Evolutionary conservation across 495 filamentous ascomycete genomes (phyloP).

Genomic region (Penicillium samsonianum): DNA sequence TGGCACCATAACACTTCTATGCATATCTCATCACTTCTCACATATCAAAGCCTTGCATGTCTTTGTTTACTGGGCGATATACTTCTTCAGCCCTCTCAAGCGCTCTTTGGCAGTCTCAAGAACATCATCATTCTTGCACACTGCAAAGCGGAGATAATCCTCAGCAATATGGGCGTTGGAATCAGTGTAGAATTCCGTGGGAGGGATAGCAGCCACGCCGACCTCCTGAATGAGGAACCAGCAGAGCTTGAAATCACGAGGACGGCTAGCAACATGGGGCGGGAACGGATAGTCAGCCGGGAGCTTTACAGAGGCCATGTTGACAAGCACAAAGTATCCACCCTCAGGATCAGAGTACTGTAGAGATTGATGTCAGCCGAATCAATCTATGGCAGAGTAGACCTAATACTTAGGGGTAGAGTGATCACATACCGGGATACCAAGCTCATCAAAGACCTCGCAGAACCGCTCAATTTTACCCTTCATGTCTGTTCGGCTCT

Average conservation of each 20-base stretch:
- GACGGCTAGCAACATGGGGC: constrained; percentile 76
- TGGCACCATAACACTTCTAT: not conserved
- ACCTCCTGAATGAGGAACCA: constrained; percentile 98
- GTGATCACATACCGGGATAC: constrained; percentile 61
- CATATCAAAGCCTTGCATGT: not conserved
- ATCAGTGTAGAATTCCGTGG: constrained; percentile 93
- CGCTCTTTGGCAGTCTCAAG: constrained; percentile 88
- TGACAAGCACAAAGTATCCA: constrained; percentile 94
- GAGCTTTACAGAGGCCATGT: constrained; percentile 80
- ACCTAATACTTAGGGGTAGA: not conserved
- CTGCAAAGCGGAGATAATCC: constrained; percentile 92
- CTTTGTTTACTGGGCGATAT: constrained; percentile 49
- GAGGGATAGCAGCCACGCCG: constrained; percentile 93
- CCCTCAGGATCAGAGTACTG: constrained; percentile 89
- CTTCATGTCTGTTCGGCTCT: constrained; percentile 80
- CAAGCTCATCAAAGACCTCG: constrained; percentile 82
- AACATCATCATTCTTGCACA: constrained; percentile 93
- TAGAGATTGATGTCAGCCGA: constrained; percentile 9
- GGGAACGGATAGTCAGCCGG: constrained; percentile 85
- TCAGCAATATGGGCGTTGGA: constrained; percentile 80
- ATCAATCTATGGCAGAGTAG: not conserved
- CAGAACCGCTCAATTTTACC: constrained; percentile 87
- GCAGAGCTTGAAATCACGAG: constrained; percentile 87
- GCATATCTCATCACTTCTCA: not conserved
- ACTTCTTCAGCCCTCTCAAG: constrained; percentile 82